Evolutionary conservation across 2,329 filamentous ascomycete genomes (phyloP), one percentile per base, ranked within the genome.

Genomic region (Xylaria sp.): DNA sequence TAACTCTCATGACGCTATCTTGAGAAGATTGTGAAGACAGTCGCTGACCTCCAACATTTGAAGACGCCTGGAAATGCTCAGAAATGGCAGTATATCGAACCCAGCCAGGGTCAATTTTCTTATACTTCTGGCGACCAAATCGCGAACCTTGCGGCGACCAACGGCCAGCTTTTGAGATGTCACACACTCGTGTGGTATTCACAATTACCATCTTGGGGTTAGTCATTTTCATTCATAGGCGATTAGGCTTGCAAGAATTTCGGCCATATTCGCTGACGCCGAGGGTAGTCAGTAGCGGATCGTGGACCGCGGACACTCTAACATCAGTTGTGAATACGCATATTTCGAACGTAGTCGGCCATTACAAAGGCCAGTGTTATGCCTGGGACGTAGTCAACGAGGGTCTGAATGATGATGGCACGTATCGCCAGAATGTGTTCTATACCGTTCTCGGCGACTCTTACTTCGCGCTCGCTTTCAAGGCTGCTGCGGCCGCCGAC

Each of bases 361-460:
- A 89, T 77, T 90, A 85, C 80, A 84, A 84, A 75, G 85, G 86
- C 62, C 81, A 86, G 71, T 89, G 88, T 77, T 86, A 87, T 74
- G 82, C 84, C 33, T 91, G 88, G 88, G 88, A 91, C 63, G 88
- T 91, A 0, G 83, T 90, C 27, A 91, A 91, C 75, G 88, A 91
- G 79, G 85, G 84, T 4, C 81, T 89, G 45, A 82, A 85, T 64
- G 88, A 90, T 22, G 83, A 86, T 70, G 87, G 86, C 15, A 82
- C 80, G 7, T 86, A 81, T 77, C 81, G 87, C 63, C 72, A 80
- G 64, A 81, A 77, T 62, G 81, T 89, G 67, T 90, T 88, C 78
- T 83, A 84, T 76, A 76, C 81, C 33, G 82, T 82, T 36, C 82
- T 90, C 20, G 87, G 87, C 25, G 82, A 83, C 11, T 81, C 82